Evolutionary conservation across 371 early-diverging fungal genomes (phyloP), one percentile per base, ranked within the genome.

Genomic region (Lichtheimia ramosa): DNA sequence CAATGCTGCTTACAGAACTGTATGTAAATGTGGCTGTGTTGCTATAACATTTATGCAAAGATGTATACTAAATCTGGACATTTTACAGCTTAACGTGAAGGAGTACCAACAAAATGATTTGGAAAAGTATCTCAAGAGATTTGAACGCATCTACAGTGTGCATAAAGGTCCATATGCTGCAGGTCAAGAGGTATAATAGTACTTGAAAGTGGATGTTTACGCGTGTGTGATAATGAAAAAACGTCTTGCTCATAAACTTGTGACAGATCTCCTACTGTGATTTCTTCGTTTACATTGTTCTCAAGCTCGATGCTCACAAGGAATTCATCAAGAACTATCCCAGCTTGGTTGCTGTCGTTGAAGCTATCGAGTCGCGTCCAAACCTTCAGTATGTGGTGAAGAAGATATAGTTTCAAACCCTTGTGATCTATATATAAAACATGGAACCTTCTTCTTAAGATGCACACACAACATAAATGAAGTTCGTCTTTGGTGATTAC

Each of bases 181-280:
- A 16, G 73, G 70, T 39, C 57, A 68, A 14, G 49, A 65, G 54
- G 55, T 65, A 59, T 10, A 0, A 13, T 43, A 23, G 16, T n/a
- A n/a, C 14, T 20, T 23, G 27, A 13, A 53, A 4, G 39, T 34
- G 34, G 10, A 34, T 34, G 34, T 8, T 10, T 34, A 34, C 10
- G 34, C 34, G 34, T 10, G 20, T 2, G 53, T 5, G 18, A n/a
- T 5, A 5, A 14, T 20, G 51, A 24, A 5, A 18, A n/a, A 39
- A 3, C 3, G 27, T 7, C 2, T 27, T 3, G 3, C 8, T 8
- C 34, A 34, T 8, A 34, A 34, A 8, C 34, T 4, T 0, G 8
- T 34, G 10, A 27, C 25, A 59, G 34, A 66, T 69, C n/a, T 48
- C 67, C 20, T 73, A 73, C 28, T 58, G 54, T 24, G 73, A 73